Evolutionary conservation across 352 stramenopile genomes (phyloP), one percentile per base, ranked within the genome.

Genomic region (Phytophthora podocarpi): DNA sequence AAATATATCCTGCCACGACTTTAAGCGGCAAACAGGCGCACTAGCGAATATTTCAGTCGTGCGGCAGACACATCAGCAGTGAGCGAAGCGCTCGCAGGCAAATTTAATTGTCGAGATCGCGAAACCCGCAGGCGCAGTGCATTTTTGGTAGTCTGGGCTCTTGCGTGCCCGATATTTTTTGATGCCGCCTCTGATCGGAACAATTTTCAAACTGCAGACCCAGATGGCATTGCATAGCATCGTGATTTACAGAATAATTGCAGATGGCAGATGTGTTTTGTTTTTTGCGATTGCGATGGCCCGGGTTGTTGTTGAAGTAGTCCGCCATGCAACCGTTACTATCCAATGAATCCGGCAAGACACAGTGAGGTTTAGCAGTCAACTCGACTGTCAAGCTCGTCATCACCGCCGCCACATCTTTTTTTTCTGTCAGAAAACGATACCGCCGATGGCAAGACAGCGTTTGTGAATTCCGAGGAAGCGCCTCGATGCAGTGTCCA

Each of bases 261-360:
- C 24, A 26, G 23, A 60, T 49, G 24, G 30, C 40, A 64, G 45
- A 41, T 50, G 53, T 15, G 15, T 3, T 16, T 49, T 16, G 15
- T 7, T 18, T 28, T 34, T 39, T 54, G 32, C 21, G 49, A 48
- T 65, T 65, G 57, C 47, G 23, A 37, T 12, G 24, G n/a, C 48
- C 57, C 9, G 18, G 40, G 45, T 49, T 51, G 59, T 62, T 27
- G 55, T 70, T 70, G 62, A 70, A 70, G 62, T 66, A 61, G 46
- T 64, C 35, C 12, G 18, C 32, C 18, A 32, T 42, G 32, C 16
- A 49, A 55, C 26, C 36, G 21, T 69, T 57, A 55, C 34, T 54
- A 49, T n/a, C 48, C 52, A 36, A 30, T 58, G 52, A 59, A 70
- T 70, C 41, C 53, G 45, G 61, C 46, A 52, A 68, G 43, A 54